Evolutionary conservation across 2,329 filamentous ascomycete genomes (phyloP).

Genomic region (Colletotrichum nymphaeae): DNA sequence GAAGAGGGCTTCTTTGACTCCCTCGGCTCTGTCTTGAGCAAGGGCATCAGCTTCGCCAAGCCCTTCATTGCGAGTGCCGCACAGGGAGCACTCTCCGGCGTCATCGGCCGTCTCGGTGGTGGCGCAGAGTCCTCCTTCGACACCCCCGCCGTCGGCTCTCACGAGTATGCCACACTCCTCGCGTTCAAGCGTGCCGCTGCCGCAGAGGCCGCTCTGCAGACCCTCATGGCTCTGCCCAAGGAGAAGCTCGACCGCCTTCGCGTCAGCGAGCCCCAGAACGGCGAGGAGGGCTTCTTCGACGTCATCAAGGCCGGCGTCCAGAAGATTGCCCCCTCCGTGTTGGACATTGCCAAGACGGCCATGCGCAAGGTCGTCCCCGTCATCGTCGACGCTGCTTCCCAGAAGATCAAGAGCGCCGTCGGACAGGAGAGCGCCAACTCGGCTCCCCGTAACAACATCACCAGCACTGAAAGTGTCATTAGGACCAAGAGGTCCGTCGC

Average conservation of each 20-base stretch:
- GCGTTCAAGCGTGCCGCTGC: neutral
- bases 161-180: neutral
- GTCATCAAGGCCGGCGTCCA: neutral
- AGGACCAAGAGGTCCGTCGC: neutral
- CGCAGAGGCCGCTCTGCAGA: neutral
- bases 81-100: neutral
- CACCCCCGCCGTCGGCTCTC: neutral
- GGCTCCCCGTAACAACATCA: neutral
- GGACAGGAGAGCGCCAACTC: neutral
- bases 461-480: neutral
- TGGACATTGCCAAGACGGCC: neutral
- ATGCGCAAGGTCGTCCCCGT: neutral
- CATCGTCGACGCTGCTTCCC: neutral
- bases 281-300: neutral
- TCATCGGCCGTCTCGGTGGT: neutral
- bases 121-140: neutral
- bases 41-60: neutral
- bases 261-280: neutral
- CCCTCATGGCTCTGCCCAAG: neutral
- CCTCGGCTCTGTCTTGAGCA: neutral
- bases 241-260: neutral
- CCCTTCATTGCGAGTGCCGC: neutral
- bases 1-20: neutral
- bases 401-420: neutral
- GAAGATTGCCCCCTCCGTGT: neutral